phyloP scores from a whole-genome alignment of 306 rosid species.

The Hippophae rhamnoides region DNA sequence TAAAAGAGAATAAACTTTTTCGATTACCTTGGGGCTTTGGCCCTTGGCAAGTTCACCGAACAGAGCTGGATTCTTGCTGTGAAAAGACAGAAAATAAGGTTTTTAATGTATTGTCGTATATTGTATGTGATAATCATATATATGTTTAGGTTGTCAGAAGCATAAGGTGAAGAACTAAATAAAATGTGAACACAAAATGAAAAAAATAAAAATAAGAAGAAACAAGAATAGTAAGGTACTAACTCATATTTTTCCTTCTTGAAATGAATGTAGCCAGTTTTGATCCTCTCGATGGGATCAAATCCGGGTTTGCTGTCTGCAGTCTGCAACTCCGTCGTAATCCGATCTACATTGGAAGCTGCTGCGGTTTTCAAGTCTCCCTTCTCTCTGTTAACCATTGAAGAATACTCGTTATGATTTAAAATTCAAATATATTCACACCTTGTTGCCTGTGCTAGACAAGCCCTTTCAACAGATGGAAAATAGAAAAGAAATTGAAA shows the following conservation, averaged over 20 bases:
- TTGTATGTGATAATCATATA: not conserved
- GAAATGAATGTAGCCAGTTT: constrained; percentile 66
- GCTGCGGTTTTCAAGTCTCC: constrained; percentile 52
- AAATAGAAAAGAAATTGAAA: not conserved
- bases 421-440: not conserved
- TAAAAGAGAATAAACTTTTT: not conserved
- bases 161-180: not conserved
- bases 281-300: constrained; percentile 70
- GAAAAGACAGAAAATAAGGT: not conserved
- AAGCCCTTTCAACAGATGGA: not conserved
- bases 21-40: constrained; percentile 71
- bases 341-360: constrained; percentile 64
- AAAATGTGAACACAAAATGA: too few relatives aligned
- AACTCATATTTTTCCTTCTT: constrained; percentile 95
- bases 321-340: constrained; percentile 55
- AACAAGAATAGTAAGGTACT: not conserved
- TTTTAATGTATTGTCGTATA: not conserved
- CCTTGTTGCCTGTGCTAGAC: too few relatives aligned
- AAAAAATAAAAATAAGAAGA: too few relatives aligned
- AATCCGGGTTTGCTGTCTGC: constrained; percentile 27
- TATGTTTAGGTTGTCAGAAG: not conserved
- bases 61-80: constrained; percentile 72
- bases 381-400: constrained; percentile 46
- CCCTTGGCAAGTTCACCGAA: constrained; percentile 88
- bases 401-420: not conserved